Evolutionary conservation across 176 grass and related monocot species (phyloP), one percentile per base, ranked within the genome.

Genomic region (Oryza coarctata): DNA sequence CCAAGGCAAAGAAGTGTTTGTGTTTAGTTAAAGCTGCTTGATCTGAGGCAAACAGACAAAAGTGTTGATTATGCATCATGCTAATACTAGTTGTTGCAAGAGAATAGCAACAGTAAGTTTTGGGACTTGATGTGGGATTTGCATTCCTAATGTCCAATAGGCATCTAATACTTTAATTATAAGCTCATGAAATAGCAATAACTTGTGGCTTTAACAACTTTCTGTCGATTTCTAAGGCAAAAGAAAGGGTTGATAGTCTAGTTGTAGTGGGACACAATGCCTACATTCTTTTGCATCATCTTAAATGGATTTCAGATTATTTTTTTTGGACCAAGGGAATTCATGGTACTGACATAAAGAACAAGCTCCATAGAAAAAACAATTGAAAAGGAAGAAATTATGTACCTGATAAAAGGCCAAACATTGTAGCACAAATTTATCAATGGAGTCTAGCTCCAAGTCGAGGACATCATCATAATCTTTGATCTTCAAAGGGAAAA

Each of bases 341-440:
- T 80, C 15, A 65, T 67, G 49, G 8, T 72, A 41, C 31, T 63
- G 39, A 76, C 78, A 70, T 63, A 44, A 89, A 63, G 31, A 71
- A 81, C 26, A 76, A 33, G 22, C 22, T 82, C 49, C 14, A 22
- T 0, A 0, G 0, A 22, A 63, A 73, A 61, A 84, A 26, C 4
- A 27, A 65, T 52, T 78, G 67, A 41, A 66, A 76, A 17, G 9
- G 27, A 11, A 45, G 20, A 85, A 18, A 78, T 25, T 69, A 60
- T 31, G 31, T 86, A 93, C 96, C 96, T 99, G 96, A 81, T 95
- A 99, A 66, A 99, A 99, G 31, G 96, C 91, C 80, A 99, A 85
- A 72, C 96, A 99, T 69, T 99, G 96, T 63, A 99, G 83, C 75
- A 99, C 89, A 90, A 99, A 99, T 82, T 99, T 99, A 92, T 99